Evolutionary conservation across 169 alveolate genomes (phyloP).

Genomic region (Plasmodium inui): DNA sequence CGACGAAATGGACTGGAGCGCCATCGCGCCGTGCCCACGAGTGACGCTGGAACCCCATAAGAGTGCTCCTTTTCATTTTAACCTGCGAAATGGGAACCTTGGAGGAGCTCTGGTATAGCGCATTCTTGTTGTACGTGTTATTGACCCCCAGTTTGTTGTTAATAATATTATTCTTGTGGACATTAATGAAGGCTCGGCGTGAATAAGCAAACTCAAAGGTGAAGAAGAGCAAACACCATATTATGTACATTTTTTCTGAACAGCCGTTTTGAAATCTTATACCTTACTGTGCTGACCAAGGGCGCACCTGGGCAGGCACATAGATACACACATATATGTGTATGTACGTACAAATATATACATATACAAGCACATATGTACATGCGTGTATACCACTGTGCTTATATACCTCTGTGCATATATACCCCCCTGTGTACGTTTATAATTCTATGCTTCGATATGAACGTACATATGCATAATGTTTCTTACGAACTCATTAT

Average conservation of each 20-base stretch:
- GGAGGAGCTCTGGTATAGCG: constrained; percentile 42
- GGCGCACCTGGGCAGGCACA: neutral
- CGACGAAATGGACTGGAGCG: neutral
- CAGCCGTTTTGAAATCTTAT: constrained; percentile 7
- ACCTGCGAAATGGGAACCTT: constrained; percentile 70
- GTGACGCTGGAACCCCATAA: neutral
- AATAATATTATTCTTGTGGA: constrained; percentile 60
- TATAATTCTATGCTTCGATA: neutral
- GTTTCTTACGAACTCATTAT: constrained; percentile 15
- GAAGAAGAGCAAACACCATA: constrained; percentile 27
- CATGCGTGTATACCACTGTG: neutral
- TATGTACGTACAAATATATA: neutral
- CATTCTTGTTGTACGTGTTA: constrained; percentile 47
- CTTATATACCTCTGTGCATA: neutral
- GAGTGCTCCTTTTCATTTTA: constrained; percentile 2
- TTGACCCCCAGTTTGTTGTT: constrained; percentile 48
- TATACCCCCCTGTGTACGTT: neutral
- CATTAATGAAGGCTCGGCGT: constrained; percentile 72
- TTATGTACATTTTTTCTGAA: constrained; percentile 29
- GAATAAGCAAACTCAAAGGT: constrained; percentile 33
- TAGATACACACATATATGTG: neutral
- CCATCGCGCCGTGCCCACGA: neutral
- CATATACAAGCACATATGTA: neutral
- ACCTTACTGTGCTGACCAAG: constrained; percentile 7
- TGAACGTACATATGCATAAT: neutral